A percentile compares a stretch with the other conserved stretches of the same genome.
Conservation (phyloP, 768 basidiomycete species). For the Leccinum imitatum region DNA sequence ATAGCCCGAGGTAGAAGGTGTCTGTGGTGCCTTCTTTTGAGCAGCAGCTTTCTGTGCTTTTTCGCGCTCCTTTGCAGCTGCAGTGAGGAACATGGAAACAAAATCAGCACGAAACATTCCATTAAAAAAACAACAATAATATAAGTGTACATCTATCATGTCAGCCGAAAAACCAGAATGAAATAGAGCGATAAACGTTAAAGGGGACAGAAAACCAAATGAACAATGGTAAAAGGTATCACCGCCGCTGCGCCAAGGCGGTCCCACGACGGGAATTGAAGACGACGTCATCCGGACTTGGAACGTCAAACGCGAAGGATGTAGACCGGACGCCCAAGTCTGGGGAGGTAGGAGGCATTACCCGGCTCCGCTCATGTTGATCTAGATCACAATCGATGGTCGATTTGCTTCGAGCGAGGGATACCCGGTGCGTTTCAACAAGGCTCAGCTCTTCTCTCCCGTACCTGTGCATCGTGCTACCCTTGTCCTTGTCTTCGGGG, state of each 20-base stretch:
- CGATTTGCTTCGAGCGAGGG: constrained; percentile 30
- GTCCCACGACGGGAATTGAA: constrained; percentile 79
- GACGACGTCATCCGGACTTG: constrained; percentile 92
- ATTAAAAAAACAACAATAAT: constrained; percentile 32
- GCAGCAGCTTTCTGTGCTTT: constrained; percentile 59
- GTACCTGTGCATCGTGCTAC: constrained; percentile 28
- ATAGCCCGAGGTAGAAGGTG: constrained; percentile 38
- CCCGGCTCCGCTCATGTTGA: constrained; percentile 10
- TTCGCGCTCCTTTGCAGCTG: constrained; percentile 81
- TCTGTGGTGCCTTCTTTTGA: constrained; percentile 41
- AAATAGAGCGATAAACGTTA: constrained; percentile 19
- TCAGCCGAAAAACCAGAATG: constrained; percentile 16
- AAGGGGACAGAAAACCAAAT: constrained; percentile 1
- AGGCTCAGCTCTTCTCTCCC: constrained; percentile 33
- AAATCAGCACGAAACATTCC: constrained; percentile 39
- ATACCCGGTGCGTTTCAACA: constrained; percentile 30
- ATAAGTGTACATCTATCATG: constrained; percentile 31
- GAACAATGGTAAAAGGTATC: constrained; percentile 11
- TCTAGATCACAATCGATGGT: constrained; percentile 21
- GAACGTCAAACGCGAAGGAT: constrained; percentile 70
- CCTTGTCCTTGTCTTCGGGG: constrained; percentile 39
- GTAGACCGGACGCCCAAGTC: constrained; percentile 35
- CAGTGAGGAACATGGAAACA: constrained; percentile 33
- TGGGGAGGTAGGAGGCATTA: constrained; percentile 29
- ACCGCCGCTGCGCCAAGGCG: constrained; percentile 45